Percentiles rank a stretch among this genome's conserved stretches.
Evolutionary conservation across 768 basidiomycete species (phyloP).

Genomic region (Auriscalpium vulgare): DNA sequence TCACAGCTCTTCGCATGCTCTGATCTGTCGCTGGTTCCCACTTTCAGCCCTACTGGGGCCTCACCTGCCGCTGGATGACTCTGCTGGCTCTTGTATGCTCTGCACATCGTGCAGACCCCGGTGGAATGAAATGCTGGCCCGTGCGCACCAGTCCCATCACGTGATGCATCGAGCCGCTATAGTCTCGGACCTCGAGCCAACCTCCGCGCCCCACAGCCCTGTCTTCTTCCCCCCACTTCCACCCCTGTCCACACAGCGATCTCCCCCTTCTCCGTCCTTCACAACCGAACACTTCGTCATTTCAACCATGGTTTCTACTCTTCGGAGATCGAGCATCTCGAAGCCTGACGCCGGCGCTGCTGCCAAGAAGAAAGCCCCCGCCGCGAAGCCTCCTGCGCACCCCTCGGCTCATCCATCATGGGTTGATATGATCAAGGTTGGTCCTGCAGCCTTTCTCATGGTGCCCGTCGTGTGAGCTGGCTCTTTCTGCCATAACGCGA

Average conservation of each 20-base stretch:
- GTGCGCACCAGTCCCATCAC: background rate
- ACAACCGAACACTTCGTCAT: background rate
- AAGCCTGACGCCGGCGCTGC: background rate
- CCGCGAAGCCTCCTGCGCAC: conserved; percentile 20
- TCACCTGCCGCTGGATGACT: no score
- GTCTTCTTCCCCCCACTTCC: background rate
- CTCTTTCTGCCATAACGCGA: background rate
- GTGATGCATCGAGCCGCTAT: background rate
- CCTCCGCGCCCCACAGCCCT: no score
- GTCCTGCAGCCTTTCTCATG: conserved; percentile 12
- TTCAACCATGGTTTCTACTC: background rate
- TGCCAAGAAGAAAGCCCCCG: conserved; percentile 11
- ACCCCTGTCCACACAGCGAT: background rate
- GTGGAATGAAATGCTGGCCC: background rate
- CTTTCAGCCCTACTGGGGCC: no score
- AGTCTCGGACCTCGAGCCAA: background rate
- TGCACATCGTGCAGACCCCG: no score
- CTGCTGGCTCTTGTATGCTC: no score
- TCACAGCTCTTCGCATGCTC: no score
- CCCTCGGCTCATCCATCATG: conserved; percentile 41
- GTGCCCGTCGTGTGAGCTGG: background rate
- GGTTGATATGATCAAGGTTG: conserved; percentile 36
- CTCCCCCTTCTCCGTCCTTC: background rate
- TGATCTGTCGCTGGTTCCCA: no score
- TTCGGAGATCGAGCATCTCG: conserved; percentile 4